phyloP scores from a whole-genome alignment of 148 eudicot genomes.

The Amaranthus hypochondriacus region DNA sequence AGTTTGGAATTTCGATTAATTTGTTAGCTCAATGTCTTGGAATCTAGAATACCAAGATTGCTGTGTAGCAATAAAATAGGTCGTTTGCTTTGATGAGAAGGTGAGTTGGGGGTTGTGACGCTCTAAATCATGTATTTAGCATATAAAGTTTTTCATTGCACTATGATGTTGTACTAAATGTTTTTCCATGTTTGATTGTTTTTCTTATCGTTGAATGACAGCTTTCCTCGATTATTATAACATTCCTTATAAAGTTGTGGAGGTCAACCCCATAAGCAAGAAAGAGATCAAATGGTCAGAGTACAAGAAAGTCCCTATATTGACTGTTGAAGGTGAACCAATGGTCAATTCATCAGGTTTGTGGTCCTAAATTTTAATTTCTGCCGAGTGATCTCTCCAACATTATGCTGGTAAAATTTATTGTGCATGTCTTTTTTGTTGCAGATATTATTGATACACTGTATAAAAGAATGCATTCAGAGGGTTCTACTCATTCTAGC shows the following conservation, averaged over 20 bases:
- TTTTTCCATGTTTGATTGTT: not conserved
- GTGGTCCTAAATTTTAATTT: not conserved
- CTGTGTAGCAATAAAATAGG: no score
- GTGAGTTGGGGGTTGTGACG: not conserved
- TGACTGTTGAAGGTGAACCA: constrained; percentile 85
- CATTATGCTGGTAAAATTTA: not conserved
- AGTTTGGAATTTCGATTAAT: no score
- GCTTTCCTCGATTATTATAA: constrained; percentile 88
- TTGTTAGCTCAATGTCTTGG: no score
- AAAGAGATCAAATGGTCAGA: constrained; percentile 98
- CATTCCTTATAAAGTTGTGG: constrained; percentile 90
- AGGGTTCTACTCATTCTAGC: constrained; percentile 23
- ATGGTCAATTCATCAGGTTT: constrained; percentile 93
- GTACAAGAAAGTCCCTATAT: constrained; percentile 88
- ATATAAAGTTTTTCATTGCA: not conserved
- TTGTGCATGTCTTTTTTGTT: constrained; percentile 9
- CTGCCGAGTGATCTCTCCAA: not conserved
- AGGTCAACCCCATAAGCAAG: constrained; percentile 93
- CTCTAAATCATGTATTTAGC: not conserved
- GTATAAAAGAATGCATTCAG: constrained; percentile 45
- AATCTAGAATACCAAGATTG: no score
- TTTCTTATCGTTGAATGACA: constrained; percentile 23
- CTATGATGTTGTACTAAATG: constrained; percentile 2
- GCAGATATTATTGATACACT: constrained; percentile 71
- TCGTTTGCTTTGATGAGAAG: no score